Percentiles rank a stretch among this genome's conserved stretches.
phyloP scores from a whole-genome alignment of 2,329 filamentous ascomycete genomes.

The Neofusicoccum laricinum region DNA sequence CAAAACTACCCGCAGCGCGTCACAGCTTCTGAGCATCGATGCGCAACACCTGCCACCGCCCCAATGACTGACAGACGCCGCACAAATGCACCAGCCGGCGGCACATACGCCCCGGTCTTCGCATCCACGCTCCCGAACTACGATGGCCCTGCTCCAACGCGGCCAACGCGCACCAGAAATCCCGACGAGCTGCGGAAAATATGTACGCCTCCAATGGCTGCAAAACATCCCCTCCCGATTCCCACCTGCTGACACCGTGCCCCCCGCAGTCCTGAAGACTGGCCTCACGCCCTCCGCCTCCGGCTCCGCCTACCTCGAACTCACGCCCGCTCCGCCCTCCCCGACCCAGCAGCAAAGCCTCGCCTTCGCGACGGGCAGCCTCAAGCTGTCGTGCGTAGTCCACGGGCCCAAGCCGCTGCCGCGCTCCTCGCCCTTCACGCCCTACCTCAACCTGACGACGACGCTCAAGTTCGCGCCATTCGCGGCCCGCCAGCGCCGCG shows the following conservation, averaged over 20 bases:
- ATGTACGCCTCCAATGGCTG: slow-evolving; percentile 54
- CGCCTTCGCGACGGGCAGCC: slow-evolving; percentile 59
- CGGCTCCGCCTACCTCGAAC: slow-evolving; percentile 82
- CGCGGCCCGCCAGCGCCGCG: slow-evolving; percentile 75
- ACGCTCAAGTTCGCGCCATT: slow-evolving; percentile 98
- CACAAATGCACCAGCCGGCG: slow-evolving; percentile 80
- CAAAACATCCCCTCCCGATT: slow-evolving; percentile 20
- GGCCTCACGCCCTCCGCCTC: slow-evolving; percentile 90
- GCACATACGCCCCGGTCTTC: slow-evolving; percentile 73
- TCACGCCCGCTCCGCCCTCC: slow-evolving; percentile 38
- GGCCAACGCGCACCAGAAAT: slow-evolving; percentile 57
- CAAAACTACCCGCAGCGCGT: slow-evolving; percentile 9
- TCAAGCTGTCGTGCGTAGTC: slow-evolving; percentile 91
- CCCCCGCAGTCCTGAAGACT: slow-evolving; percentile 74
- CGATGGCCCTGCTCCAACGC: slow-evolving; percentile 42
- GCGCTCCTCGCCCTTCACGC: slow-evolving; percentile 84
- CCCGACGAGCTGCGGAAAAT: slow-evolving; percentile 77
- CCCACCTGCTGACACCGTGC: slow-evolving; percentile 16
- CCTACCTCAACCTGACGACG: slow-evolving; percentile 85
- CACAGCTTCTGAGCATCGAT: slow-evolving; percentile 5
- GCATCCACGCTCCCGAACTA: slow-evolving; percentile 50
- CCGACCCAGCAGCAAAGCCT: slow-evolving; percentile 34
- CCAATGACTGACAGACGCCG: slow-evolving; percentile 80
- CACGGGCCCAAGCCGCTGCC: slow-evolving; percentile 91
- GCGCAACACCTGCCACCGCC: slow-evolving; percentile 16